phyloP scores from a whole-genome alignment of 805 yeast species.

The Monosporozyma yasuniensis region DNA sequence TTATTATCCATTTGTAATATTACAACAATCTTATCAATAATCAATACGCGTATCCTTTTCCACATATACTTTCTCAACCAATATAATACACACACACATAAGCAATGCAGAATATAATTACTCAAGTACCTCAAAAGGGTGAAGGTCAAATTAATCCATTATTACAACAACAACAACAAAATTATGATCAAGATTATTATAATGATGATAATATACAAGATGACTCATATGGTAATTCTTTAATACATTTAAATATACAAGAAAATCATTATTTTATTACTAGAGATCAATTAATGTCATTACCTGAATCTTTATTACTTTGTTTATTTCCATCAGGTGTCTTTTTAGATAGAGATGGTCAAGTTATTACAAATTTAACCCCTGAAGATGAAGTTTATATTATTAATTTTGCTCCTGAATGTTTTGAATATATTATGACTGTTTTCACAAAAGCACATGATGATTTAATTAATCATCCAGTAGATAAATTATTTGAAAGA shows the following conservation, averaged over 20 bases:
- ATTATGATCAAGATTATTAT: conserved; percentile 1
- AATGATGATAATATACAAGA: conserved; percentile 14
- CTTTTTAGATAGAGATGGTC: conserved; percentile 66
- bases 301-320: conserved; percentile 82
- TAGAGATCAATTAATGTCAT: conserved; percentile 79
- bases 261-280: conserved; percentile 68
- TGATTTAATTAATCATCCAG: conserved; percentile 38
- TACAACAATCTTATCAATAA: no score
- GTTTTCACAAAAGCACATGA: conserved; percentile 62
- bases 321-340: conserved; percentile 90
- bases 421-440: conserved; percentile 75
- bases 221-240: conserved; percentile 40
- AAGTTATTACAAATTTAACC: conserved; percentile 67
- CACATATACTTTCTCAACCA: no score
- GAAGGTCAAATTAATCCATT: conserved; percentile 7
- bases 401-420: conserved; percentile 68
- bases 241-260: conserved; percentile 69
- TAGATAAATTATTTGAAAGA: conserved; percentile 32
- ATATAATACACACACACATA: not conserved
- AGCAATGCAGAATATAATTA: conserved; percentile 40
- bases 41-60: no score
- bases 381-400: conserved; percentile 75
- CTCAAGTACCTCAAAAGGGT: conserved; percentile 54
- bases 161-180: conserved; percentile 4
- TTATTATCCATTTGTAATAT: no score